Evolutionary conservation across 345 rosid species (phyloP).

Genomic region (Nephelium lappaceum): DNA sequence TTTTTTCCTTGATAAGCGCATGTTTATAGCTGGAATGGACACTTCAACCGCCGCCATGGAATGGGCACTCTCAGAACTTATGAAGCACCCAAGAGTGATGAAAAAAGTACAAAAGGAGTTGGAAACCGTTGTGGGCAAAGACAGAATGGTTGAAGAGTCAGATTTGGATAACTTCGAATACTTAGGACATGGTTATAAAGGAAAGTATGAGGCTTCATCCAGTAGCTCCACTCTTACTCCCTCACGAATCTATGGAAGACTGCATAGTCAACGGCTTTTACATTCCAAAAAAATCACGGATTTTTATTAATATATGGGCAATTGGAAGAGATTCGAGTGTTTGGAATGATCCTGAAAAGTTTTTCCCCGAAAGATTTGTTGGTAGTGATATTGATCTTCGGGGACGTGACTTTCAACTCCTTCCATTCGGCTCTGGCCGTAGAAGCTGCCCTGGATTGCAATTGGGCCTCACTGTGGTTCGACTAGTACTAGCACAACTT

Average conservation of each 20-base stretch:
- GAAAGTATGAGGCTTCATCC: not conserved
- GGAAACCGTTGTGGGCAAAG: conserved; percentile 16
- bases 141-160: conserved; percentile 40
- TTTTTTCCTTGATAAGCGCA: conserved; percentile 9
- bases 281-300: not conserved
- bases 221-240: not conserved
- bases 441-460: conserved; percentile 40
- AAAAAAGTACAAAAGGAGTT: no score
- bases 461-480: conserved; percentile 30
- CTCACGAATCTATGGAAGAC: no score
- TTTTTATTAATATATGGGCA: not conserved
- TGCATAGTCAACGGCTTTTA: not conserved
- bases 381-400: conserved; percentile 22
- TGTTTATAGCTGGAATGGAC: conserved; percentile 23
- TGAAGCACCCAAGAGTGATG: conserved; percentile 27
- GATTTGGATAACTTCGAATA: conserved; percentile 24
- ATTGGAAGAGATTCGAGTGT: not conserved
- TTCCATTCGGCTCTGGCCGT: conserved; percentile 38
- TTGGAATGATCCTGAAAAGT: conserved; percentile 15
- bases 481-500: conserved; percentile 29
- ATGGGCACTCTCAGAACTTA: conserved; percentile 12
- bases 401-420: conserved; percentile 35
- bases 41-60: conserved; percentile 15
- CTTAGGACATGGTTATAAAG: not conserved
- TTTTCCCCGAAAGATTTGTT: conserved; percentile 34